Conservation (phyloP, 148 eudicot genomes). For the Heliosperma pusillum region DNA sequence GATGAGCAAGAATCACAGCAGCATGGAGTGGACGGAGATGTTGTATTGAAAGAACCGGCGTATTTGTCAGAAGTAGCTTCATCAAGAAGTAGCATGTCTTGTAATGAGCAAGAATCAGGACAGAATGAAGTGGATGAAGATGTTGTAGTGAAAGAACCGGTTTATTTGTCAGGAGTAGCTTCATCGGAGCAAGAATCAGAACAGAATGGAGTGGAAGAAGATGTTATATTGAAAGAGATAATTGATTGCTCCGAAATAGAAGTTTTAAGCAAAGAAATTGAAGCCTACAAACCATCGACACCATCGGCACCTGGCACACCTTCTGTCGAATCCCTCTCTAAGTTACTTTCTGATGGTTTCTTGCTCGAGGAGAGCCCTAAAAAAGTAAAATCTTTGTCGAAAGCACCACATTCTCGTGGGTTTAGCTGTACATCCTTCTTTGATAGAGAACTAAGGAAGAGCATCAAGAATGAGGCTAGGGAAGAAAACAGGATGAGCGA, state of each 20-base stretch:
- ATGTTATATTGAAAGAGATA: slow-evolving; percentile 10
- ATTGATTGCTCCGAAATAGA: slow-evolving; percentile 28
- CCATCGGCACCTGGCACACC: slow-evolving; percentile 18
- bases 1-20: slow-evolving; percentile 7
- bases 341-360: slow-evolving; percentile 17
- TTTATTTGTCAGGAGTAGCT: slow-evolving; percentile 15
- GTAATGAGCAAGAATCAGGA: slow-evolving; percentile 11
- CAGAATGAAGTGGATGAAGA: background rate
- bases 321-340: slow-evolving; percentile 28
- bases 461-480: slow-evolving; percentile 32
- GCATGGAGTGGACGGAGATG: background rate
- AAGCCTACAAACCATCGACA: slow-evolving; percentile 22
- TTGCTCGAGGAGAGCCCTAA: slow-evolving; percentile 10
- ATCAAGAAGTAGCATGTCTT: slow-evolving; percentile 16
- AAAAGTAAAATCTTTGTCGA: slow-evolving; percentile 28
- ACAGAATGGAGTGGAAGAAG: slow-evolving; percentile 7
- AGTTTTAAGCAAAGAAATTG: slow-evolving; percentile 23
- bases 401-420: slow-evolving; percentile 32
- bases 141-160: background rate
- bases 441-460: slow-evolving; percentile 35
- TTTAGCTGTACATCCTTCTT: slow-evolving; percentile 43
- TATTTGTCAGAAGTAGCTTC: slow-evolving; percentile 19
- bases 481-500: slow-evolving; percentile 24
- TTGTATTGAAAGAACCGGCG: background rate
- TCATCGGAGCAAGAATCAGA: slow-evolving; percentile 15